Conservation (phyloP, 805 yeast genomes). For the Jamesozyma lodderae region DNA sequence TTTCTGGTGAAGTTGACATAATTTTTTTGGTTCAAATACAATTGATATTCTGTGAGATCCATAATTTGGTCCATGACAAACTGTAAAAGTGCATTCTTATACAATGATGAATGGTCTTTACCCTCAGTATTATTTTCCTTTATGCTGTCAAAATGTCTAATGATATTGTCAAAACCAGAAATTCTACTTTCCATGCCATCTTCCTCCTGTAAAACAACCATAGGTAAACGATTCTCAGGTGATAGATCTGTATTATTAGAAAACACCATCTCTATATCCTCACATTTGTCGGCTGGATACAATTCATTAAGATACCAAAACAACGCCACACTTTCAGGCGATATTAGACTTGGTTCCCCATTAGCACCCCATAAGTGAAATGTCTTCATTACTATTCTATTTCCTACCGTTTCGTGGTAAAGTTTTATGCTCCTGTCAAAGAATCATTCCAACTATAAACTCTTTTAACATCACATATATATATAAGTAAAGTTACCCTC, state of each 20-base stretch:
- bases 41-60: conserved; percentile 45
- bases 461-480: too few relatives aligned
- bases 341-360: conserved; percentile 19
- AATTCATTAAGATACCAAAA: conserved; percentile 17
- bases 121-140: conserved; percentile 2
- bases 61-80: conserved; percentile 36
- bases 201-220: conserved; percentile 24
- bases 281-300: conserved; percentile 3
- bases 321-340: conserved; percentile 26
- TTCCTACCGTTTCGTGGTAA: too few relatives aligned
- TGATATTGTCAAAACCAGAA: conserved; percentile 38
- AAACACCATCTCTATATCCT: conserved; percentile 34
- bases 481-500: too few relatives aligned
- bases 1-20: conserved; percentile 54
- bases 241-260: conserved; percentile 53
- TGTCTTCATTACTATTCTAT: neutral
- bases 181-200: conserved; percentile 12
- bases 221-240: conserved; percentile 42
- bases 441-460: too few relatives aligned
- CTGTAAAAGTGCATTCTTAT: conserved; percentile 38
- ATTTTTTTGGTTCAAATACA: conserved; percentile 47
- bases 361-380: conserved; percentile 25
- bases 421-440: too few relatives aligned
- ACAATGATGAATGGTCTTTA: conserved; percentile 29
- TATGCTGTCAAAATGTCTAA: conserved; percentile 21